These are phyloP conservation scores for Elaeis guineensis DNA, from an alignment of 176 grass and related monocot species.

Conservation along the genomic window DNA sequence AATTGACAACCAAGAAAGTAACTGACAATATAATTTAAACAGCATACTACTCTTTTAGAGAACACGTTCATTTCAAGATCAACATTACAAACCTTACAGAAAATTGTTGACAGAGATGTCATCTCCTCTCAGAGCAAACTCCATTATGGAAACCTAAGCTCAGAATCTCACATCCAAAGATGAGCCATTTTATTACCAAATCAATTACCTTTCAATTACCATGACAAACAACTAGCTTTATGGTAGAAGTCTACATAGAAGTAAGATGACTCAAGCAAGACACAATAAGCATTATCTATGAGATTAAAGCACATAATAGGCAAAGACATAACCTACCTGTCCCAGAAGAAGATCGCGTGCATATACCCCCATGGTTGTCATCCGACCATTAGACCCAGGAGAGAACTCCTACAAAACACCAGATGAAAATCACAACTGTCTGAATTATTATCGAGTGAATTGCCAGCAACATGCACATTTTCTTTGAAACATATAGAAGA, in stretches of 20 bases:
- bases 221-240: constrained; percentile 39
- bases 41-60: constrained; percentile 13
- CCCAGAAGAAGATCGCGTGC: constrained; percentile 94
- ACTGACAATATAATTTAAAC: constrained; percentile 19
- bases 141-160: constrained; percentile 60
- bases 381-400: constrained; percentile 73
- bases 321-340: constrained; percentile 47
- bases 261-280: neutral
- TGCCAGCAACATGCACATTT: too few relatives aligned
- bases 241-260: neutral
- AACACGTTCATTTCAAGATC: constrained; percentile 42
- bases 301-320: neutral
- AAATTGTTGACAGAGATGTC: constrained; percentile 69
- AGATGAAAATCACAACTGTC: too few relatives aligned
- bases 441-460: too few relatives aligned
- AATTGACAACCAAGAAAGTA: too few relatives aligned
- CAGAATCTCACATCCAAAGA: constrained; percentile 40
- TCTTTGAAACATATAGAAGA: too few relatives aligned
- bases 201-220: constrained; percentile 43
- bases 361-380: constrained; percentile 93
- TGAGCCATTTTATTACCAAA: constrained; percentile 41
- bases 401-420: constrained; percentile 67
- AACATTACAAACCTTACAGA: constrained; percentile 97
- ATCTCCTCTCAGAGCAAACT: constrained; percentile 92
- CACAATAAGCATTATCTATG: constrained; percentile 4